Conservation (phyloP, 2,329 filamentous ascomycete genomes). For the Trichoderma harzianum region DNA sequence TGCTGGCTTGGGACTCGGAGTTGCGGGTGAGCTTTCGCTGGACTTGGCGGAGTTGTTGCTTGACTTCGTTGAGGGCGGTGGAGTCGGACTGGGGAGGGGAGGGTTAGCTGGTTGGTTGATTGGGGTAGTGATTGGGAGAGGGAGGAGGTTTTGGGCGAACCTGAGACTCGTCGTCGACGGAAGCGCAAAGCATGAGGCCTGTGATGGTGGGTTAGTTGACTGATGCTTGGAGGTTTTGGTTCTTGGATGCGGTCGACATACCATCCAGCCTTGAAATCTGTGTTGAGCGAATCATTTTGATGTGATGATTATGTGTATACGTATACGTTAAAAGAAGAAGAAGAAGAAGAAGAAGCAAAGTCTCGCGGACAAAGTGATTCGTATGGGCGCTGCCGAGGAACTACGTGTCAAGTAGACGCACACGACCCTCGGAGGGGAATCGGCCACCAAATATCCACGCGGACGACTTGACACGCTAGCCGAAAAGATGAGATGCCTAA, state of each 20-base stretch:
- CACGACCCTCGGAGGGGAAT: not conserved
- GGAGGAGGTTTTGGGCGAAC: conserved; percentile 36
- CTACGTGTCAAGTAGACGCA: conserved; percentile 25
- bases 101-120: not conserved
- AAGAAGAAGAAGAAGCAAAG: not conserved
- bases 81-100: conserved; percentile 48
- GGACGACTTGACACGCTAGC: not conserved
- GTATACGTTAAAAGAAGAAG: not conserved
- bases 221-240: not conserved
- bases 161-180: conserved; percentile 84
- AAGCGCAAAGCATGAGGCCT: conserved; percentile 94
- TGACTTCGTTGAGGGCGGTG: conserved; percentile 77
- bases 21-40: conserved; percentile 84
- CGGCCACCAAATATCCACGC: not conserved
- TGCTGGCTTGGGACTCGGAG: conserved; percentile 84
- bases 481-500: not conserved
- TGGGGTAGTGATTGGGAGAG: not conserved
- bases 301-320: not conserved
- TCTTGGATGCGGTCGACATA: conserved; percentile 34
- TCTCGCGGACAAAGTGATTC: not conserved
- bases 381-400: conserved; percentile 15
- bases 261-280: conserved; percentile 93
- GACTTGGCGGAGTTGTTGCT: conserved; percentile 85
- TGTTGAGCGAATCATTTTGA: conserved; percentile 79
- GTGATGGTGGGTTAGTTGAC: conserved; percentile 12